Evolutionary conservation across 129 eudicot genomes (phyloP).

Genomic region (Helianthus tuberosus): DNA sequence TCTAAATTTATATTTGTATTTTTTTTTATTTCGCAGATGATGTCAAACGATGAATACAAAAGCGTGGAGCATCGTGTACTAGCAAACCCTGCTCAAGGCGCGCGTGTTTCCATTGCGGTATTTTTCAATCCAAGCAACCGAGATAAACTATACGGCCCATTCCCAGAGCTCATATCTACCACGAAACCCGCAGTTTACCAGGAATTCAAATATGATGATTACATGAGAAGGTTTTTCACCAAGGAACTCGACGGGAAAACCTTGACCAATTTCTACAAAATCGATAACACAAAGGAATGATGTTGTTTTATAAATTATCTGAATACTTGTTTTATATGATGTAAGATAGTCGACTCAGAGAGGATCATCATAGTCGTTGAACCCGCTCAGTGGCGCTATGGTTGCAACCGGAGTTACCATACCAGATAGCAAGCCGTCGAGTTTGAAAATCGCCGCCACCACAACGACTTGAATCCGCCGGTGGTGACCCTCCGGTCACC

Average conservation of each 20-base stretch:
- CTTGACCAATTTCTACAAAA: slow-evolving; percentile 47
- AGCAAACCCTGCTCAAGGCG: slow-evolving; percentile 48
- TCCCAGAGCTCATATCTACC: slow-evolving; percentile 49
- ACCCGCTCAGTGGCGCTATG: too few species aligned
- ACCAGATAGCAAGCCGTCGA: too few species aligned
- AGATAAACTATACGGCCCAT: slow-evolving; percentile 50
- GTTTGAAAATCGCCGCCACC: too few species aligned
- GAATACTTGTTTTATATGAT: neutral
- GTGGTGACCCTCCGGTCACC: too few species aligned
- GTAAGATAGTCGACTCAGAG: too few species aligned
- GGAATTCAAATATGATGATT: slow-evolving; percentile 40
- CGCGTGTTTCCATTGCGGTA: slow-evolving; percentile 57
- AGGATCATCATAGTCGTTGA: too few species aligned
- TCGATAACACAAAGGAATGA: slow-evolving; percentile 16
- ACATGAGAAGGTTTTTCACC: slow-evolving; percentile 51
- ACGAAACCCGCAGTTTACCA: slow-evolving; percentile 54
- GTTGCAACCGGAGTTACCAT: too few species aligned
- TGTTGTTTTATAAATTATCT: neutral
- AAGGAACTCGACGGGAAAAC: slow-evolving; percentile 62
- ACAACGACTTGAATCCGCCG: too few species aligned
- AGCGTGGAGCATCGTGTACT: slow-evolving; percentile 63
- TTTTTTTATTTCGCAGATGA: slow-evolving; percentile 37
- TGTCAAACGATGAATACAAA: slow-evolving; percentile 57
- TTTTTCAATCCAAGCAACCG: slow-evolving; percentile 53
- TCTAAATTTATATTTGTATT: neutral